Evolutionary conservation across 441 rosid species (phyloP), one percentile per base, ranked within the genome.

Genomic region (Pelargonium myrrhifolium): DNA sequence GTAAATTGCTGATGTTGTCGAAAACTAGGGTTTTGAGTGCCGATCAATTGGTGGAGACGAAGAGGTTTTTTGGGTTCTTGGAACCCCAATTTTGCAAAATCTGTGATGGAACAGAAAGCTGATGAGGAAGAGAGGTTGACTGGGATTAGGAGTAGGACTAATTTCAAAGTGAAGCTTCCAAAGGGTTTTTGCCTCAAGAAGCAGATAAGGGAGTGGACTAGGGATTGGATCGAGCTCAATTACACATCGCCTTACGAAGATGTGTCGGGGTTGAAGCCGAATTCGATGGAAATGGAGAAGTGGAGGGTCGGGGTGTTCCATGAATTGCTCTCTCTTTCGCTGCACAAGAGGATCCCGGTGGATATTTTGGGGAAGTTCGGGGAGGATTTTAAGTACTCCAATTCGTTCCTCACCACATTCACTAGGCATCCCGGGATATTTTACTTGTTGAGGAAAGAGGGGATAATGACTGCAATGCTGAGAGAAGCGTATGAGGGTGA

Each of bases 361-460:
- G 89, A 92, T 11, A 91, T 88, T 62, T 67, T 93, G 69, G 97
- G 97, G 39, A 91, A 90, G 68, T 93, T 93, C 62, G 67, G 77
- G 0, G 85, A 89, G 4, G 96, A 91, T 10, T 91, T 80, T 39
- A 75, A 93, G 72, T 89, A 89, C 73, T 89, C 96, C 0, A 93
- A 89, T 77, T 86, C 84, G 0, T 93, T 91, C 78, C 80, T 95
- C 0, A 85, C 73, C 61, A 87, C 75, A 12, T 93, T 93, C 73
- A 93, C 97, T 0, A 81, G 99, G 62, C 99, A 93, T 79, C 87
- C 96, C 0, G 95, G 95, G 66, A 81, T 91, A n/a, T 91, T 93
- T 80, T 93, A 91, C 74, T 53, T 91, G 82, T 93, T 96, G 0
- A 8, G 89, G 40, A 93, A 93, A 79, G 97, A 93, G 9, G 93